Evolutionary conservation across 371 early-diverging fungal species (phyloP).

Genomic region (Coemansia sp.): DNA sequence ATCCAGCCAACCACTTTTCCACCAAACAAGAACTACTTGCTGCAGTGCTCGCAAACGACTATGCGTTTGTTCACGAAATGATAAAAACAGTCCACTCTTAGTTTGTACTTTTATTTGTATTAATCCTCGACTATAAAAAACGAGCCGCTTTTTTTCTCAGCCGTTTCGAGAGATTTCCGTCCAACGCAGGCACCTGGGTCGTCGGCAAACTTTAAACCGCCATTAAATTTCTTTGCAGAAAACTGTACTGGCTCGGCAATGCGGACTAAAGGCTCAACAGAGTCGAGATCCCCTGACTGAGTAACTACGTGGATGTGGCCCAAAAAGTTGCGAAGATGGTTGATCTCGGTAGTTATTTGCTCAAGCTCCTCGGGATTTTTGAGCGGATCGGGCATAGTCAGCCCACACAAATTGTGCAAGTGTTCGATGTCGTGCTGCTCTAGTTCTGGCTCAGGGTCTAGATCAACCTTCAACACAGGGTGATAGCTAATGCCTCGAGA

Average conservation of each 20-base stretch:
- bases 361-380: not conserved
- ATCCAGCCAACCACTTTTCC: not conserved
- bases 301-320: constrained; percentile 27
- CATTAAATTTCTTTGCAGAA: constrained; percentile 5
- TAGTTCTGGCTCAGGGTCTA: constrained; percentile 9
- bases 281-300: constrained; percentile 19
- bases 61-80: constrained; percentile 13
- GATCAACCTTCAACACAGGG: not conserved
- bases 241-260: constrained; percentile 34
- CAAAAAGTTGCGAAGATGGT: constrained; percentile 41
- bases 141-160: constrained; percentile 11
- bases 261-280: constrained; percentile 26
- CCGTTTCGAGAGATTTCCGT: constrained; percentile 2
- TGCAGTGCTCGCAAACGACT: constrained; percentile 17
- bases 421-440: constrained; percentile 10
- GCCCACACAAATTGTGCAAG: constrained; percentile 28
- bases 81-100: constrained; percentile 10
- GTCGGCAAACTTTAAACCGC: not conserved
- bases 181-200: constrained; percentile 11
- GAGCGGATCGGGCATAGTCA: constrained; percentile 17
- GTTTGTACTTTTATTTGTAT: not conserved
- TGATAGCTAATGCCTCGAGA: not conserved
- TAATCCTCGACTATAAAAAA: constrained; percentile 36
- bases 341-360: constrained; percentile 14
- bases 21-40: constrained; percentile 10